These are phyloP conservation scores for Zopfochytrium polystomum DNA, from an alignment of 371 early-diverging fungal species.

Conservation along the genomic window DNA sequence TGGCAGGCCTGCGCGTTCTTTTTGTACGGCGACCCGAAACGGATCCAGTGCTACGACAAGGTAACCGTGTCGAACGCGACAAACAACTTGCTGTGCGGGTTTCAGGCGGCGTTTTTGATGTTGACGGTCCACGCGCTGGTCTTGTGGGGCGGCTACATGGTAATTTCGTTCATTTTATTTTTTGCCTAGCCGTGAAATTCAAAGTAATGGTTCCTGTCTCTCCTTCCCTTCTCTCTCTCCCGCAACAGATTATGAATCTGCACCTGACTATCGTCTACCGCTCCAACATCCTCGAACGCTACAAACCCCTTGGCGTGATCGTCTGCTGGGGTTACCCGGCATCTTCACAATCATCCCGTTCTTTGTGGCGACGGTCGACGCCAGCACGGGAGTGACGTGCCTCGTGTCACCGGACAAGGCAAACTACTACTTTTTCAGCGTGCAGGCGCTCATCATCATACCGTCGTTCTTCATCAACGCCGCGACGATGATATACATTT, in stretches of 20 bases:
- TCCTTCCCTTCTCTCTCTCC: not conserved
- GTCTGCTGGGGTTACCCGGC: constrained; percentile 61
- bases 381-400: constrained; percentile 61
- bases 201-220: too few relatives aligned
- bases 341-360: constrained; percentile 51
- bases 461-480: constrained; percentile 59
- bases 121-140: constrained; percentile 58
- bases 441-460: constrained; percentile 58
- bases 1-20: constrained; percentile 44
- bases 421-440: constrained; percentile 58
- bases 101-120: constrained; percentile 57
- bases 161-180: too few relatives aligned
- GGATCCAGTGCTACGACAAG: constrained; percentile 54
- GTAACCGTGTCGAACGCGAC: constrained; percentile 27
- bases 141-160: constrained; percentile 59
- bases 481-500: constrained; percentile 62
- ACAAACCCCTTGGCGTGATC: constrained; percentile 50
- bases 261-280: constrained; percentile 69
- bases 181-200: too few relatives aligned
- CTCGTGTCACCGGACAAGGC: constrained; percentile 51
- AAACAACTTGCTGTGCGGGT: constrained; percentile 61
- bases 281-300: constrained; percentile 55
- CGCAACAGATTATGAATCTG: constrained; percentile 46
- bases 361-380: constrained; percentile 52
- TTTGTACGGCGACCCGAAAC: constrained; percentile 50